Evolutionary conservation across 2,329 filamentous ascomycete species (phyloP).

Genomic region (Neurospora sp.): DNA sequence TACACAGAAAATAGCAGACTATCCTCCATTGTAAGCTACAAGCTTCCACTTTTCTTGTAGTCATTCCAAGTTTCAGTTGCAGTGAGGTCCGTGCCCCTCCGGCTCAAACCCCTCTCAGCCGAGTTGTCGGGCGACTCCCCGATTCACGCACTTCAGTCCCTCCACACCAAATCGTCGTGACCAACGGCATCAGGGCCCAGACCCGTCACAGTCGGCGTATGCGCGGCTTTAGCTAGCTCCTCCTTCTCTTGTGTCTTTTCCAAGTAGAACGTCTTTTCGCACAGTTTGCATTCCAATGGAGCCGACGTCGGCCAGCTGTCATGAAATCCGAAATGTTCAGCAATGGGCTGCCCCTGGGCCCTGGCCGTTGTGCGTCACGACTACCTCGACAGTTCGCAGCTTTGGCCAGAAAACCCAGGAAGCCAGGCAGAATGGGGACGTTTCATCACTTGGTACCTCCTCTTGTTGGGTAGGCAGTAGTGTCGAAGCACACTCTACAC

Average conservation of each 20-base stretch:
- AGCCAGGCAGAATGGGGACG: not conserved
- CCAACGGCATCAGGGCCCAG: not conserved
- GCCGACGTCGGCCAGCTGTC: not conserved
- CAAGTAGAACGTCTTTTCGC: not conserved
- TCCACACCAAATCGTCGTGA: not conserved
- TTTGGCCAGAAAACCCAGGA: not conserved
- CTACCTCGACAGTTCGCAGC: not conserved
- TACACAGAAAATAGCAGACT: not conserved
- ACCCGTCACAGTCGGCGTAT: not conserved
- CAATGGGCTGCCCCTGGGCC: not conserved
- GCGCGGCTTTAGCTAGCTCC: not conserved
- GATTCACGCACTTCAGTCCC: not conserved
- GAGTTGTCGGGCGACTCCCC: not conserved
- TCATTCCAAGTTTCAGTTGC: not conserved
- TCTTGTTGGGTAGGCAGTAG: not conserved
- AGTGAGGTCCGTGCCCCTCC: not conserved
- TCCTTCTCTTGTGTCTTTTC: not conserved
- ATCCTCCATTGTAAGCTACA: not conserved
- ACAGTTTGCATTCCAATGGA: not conserved
- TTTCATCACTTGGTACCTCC: not conserved
- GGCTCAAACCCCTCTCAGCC: not conserved
- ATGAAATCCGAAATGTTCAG: not conserved
- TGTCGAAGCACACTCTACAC: not conserved
- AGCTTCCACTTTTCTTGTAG: not conserved
- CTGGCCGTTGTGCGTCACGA: not conserved